A percentile compares a stretch with the other conserved stretches of the same genome.
Evolutionary conservation across 2,329 filamentous ascomycete species (phyloP).

Genomic region (Elsinoe arachidis): DNA sequence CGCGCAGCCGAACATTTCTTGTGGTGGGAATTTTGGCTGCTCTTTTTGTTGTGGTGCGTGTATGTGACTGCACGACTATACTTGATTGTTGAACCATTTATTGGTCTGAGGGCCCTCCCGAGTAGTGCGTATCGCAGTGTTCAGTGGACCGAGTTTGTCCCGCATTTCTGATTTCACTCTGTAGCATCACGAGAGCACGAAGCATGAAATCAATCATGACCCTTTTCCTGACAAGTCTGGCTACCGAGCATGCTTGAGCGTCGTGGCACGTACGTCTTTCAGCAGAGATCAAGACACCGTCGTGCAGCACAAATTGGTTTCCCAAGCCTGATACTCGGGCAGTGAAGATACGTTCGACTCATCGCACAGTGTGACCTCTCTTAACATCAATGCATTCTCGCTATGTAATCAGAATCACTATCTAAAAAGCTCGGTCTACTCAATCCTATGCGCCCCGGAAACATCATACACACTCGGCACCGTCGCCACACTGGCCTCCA

Average conservation of each 20-base stretch:
- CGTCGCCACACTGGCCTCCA: constrained; percentile 48
- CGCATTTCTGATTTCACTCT: too few relatives aligned
- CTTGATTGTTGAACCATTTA: background rate
- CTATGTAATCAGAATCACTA: background rate
- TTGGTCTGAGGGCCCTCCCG: background rate
- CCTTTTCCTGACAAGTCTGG: too few relatives aligned
- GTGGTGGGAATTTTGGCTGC: background rate
- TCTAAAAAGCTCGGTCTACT: background rate
- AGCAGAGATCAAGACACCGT: too few relatives aligned
- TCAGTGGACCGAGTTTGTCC: background rate
- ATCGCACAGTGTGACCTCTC: too few relatives aligned
- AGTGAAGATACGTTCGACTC: too few relatives aligned
- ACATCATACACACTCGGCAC: constrained; percentile 46
- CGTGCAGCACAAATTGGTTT: too few relatives aligned
- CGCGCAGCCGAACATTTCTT: background rate
- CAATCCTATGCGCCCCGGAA: constrained; percentile 26
- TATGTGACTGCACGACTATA: background rate
- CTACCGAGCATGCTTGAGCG: too few relatives aligned
- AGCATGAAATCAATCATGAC: too few relatives aligned
- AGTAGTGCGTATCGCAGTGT: background rate
- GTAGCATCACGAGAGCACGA: too few relatives aligned
- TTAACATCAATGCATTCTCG: too few relatives aligned
- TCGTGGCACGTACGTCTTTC: too few relatives aligned
- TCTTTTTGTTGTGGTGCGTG: background rate
- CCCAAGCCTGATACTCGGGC: too few relatives aligned